phyloP scores from a whole-genome alignment of 192 early-diverging fungal species.

The Kickxella alabastrina region DNA sequence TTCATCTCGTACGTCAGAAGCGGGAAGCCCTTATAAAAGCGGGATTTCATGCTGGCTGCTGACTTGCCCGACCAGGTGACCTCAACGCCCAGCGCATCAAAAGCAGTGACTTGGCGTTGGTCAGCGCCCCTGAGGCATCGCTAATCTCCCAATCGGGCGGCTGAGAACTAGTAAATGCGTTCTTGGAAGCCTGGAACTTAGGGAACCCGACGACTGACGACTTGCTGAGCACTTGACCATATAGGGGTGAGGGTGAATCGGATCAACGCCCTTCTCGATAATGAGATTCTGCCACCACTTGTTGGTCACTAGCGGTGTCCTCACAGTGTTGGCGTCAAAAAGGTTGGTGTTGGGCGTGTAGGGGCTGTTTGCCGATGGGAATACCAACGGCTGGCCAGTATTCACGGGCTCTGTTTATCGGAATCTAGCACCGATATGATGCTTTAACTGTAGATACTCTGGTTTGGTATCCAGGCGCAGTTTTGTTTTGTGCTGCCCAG shows the following conservation, averaged over 20 bases:
- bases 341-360: conserved; percentile 30
- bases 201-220: conserved; percentile 36
- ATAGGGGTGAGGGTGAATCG: conserved; percentile 52
- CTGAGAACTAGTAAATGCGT: conserved; percentile 21
- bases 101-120: conserved; percentile 26
- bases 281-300: conserved; percentile 54
- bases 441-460: conserved; percentile 13
- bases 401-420: conserved; percentile 36
- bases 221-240: conserved; percentile 27
- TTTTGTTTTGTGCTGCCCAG: not conserved
- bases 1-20: conserved; percentile 49
- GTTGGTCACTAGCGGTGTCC: conserved; percentile 43
- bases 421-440: conserved; percentile 31
- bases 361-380: conserved; percentile 7
- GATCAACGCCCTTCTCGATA: conserved; percentile 27
- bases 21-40: conserved; percentile 54
- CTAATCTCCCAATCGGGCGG: conserved; percentile 28
- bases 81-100: conserved; percentile 45
- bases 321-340: conserved; percentile 14
- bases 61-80: conserved; percentile 30
- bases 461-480: conserved; percentile 23
- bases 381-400: conserved; percentile 5
- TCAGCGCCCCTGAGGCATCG: conserved; percentile 15
- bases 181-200: conserved; percentile 8
- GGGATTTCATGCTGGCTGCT: conserved; percentile 28